A percentile compares a stretch with the other conserved stretches of the same genome.
phyloP scores from a whole-genome alignment of 2,329 filamentous ascomycete species.

The Stachybotrys elegans region DNA sequence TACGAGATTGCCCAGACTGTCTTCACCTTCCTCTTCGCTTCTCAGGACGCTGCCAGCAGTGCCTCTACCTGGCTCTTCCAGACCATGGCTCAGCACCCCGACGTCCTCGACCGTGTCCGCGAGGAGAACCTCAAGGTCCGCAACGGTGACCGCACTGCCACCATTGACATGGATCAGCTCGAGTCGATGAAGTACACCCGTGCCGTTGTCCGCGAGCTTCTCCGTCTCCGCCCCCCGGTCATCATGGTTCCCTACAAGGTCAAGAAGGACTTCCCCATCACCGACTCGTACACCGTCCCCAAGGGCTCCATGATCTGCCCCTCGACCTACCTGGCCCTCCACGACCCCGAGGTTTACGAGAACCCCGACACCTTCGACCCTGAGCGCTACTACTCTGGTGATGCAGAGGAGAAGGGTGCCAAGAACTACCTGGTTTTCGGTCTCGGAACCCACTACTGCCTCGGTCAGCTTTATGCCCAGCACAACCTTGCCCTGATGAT shows the following conservation, averaged over 20 bases:
- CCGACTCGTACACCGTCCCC: constrained; percentile 80
- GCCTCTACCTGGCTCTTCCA: constrained; percentile 96
- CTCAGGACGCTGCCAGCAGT: constrained; percentile 93
- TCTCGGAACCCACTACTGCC: constrained; percentile 91
- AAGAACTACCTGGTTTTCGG: constrained; percentile 99
- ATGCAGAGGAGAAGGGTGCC: constrained; percentile 75
- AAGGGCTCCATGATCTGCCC: constrained; percentile 96
- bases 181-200: constrained; percentile 88
- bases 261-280: constrained; percentile 94
- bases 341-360: constrained; percentile 87
- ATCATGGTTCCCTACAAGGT: constrained; percentile 94
- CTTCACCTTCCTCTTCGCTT: constrained; percentile 96
- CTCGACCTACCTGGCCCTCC: constrained; percentile 82
- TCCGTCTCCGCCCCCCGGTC: constrained; percentile 92
- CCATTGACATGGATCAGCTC: constrained; percentile 76
- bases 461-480: constrained; percentile 88
- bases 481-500: constrained; percentile 85
- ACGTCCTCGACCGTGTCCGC: constrained; percentile 81
- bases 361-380: constrained; percentile 87
- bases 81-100: constrained; percentile 87
- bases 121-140: constrained; percentile 81
- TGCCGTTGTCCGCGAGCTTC: constrained; percentile 83
- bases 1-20: constrained; percentile 89
- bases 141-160: constrained; percentile 66
- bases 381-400: constrained; percentile 84